Percentiles rank a stretch among this genome's conserved stretches.
Conservation (phyloP, 768 basidiomycete genomes). For the Lactarius pseudohatsudake region DNA sequence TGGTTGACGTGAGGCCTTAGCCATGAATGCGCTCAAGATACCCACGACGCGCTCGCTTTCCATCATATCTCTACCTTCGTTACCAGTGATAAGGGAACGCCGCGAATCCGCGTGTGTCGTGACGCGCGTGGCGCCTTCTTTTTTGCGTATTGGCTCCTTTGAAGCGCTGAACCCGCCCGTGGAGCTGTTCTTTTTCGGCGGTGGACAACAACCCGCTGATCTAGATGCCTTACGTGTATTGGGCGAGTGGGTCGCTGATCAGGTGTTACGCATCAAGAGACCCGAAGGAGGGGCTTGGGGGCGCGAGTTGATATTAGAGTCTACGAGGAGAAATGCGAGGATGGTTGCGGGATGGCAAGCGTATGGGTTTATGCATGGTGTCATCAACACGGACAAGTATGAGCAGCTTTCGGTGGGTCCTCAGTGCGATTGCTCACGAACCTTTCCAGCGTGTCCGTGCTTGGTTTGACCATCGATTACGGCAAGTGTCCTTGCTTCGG, state of each 20-base stretch:
- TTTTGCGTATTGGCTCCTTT: slow-evolving; percentile 89
- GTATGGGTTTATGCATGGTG: slow-evolving; percentile 93
- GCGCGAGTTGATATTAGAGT: slow-evolving; percentile 69
- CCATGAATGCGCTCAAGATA: slow-evolving; percentile 77
- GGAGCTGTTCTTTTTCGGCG: slow-evolving; percentile 66
- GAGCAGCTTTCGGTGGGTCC: slow-evolving; percentile 27
- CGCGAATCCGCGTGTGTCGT: slow-evolving; percentile 70
- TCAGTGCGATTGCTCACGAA: slow-evolving; percentile 20
- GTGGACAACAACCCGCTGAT: slow-evolving; percentile 72
- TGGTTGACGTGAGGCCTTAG: slow-evolving; percentile 34
- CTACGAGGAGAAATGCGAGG: slow-evolving; percentile 77
- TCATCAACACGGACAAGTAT: slow-evolving; percentile 96
- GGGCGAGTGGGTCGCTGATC: slow-evolving; percentile 68
- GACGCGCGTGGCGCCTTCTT: slow-evolving; percentile 83
- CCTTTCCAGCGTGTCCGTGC: slow-evolving; percentile 58
- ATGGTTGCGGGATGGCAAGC: slow-evolving; percentile 98
- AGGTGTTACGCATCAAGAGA: slow-evolving; percentile 52
- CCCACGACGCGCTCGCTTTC: slow-evolving; percentile 88
- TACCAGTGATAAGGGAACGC: slow-evolving; percentile 76
- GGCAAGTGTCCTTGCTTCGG: slow-evolving; percentile 39
- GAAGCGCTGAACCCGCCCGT: slow-evolving; percentile 77
- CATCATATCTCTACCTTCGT: slow-evolving; percentile 67
- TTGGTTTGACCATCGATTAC: slow-evolving; percentile 78
- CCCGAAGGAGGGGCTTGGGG: slow-evolving; percentile 56
- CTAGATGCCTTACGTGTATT: slow-evolving; percentile 72